These are phyloP conservation scores for Exutisphaerella laricina DNA, from an alignment of 2,329 filamentous ascomycete genomes.

Conservation along the genomic window DNA sequence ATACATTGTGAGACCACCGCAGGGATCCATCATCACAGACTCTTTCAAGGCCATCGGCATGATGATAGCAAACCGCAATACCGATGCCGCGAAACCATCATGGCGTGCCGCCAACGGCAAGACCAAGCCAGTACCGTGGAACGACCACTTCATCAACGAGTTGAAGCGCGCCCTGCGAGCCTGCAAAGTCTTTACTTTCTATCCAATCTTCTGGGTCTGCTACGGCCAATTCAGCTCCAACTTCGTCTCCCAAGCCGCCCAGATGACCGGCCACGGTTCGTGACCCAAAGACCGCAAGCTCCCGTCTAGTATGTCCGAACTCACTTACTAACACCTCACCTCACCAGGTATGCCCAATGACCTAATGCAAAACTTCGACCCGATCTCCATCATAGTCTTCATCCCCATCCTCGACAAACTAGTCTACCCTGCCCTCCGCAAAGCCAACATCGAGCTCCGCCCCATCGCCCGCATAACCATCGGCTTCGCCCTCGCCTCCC, in stretches of 20 bases:
- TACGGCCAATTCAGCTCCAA: slow-evolving; percentile 40
- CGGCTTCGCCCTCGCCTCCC: slow-evolving; percentile 49
- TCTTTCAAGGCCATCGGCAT: slow-evolving; percentile 59
- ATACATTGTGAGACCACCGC: slow-evolving; percentile 46
- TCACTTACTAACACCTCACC: too few relatives aligned
- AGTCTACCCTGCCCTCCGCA: slow-evolving; percentile 44
- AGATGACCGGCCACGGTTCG: slow-evolving; percentile 41
- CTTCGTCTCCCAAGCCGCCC: slow-evolving; percentile 44
- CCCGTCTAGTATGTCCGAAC: too few relatives aligned
- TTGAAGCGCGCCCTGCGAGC: slow-evolving; percentile 60
- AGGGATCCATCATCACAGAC: slow-evolving; percentile 60
- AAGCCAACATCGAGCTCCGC: slow-evolving; percentile 36
- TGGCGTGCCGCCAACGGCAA: slow-evolving; percentile 53
- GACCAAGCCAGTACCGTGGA: slow-evolving; percentile 50
- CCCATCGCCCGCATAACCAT: slow-evolving; percentile 52
- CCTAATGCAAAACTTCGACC: slow-evolving; percentile 45
- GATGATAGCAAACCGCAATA: slow-evolving; percentile 47
- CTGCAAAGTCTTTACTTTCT: slow-evolving; percentile 61
- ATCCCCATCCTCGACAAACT: slow-evolving; percentile 43
- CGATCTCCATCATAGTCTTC: slow-evolving; percentile 43
- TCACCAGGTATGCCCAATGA: slow-evolving; percentile 47
- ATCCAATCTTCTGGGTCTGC: slow-evolving; percentile 43
- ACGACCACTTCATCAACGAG: slow-evolving; percentile 67
- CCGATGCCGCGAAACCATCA: slow-evolving; percentile 61
- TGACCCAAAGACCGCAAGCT: too few relatives aligned